phyloP scores from a whole-genome alignment of 108 stramenopile species.

The Cylindrotheca closterium region DNA sequence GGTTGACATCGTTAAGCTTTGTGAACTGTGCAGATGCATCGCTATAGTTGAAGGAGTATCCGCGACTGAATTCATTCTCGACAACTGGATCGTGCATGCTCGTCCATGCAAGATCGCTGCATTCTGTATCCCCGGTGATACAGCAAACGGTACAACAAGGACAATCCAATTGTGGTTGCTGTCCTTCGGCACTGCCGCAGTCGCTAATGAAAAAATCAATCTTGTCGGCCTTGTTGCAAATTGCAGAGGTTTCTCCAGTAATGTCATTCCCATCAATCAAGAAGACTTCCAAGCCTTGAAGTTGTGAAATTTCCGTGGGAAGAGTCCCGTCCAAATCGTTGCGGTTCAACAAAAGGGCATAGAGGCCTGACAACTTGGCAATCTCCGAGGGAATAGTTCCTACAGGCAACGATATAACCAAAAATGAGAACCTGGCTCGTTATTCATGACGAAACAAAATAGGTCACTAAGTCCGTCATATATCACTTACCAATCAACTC shows the following conservation, averaged over 20 bases:
- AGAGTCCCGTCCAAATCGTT: constrained; percentile 20
- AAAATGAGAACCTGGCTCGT: too few relatives aligned
- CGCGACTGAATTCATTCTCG: constrained; percentile 16
- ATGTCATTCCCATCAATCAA: not conserved
- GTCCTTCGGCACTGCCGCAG: constrained; percentile 12
- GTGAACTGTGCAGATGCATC: constrained; percentile 1
- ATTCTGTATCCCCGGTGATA: constrained; percentile 12
- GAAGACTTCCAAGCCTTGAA: not conserved
- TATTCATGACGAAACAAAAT: too few relatives aligned
- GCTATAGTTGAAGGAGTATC: constrained; percentile 13
- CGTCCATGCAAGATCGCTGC: constrained; percentile 27
- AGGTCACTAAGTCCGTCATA: too few relatives aligned
- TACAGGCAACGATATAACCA: too few relatives aligned
- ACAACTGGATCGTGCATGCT: constrained; percentile 14
- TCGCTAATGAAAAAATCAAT: constrained; percentile 11
- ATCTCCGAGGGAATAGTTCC: constrained; percentile 6
- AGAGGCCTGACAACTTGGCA: constrained; percentile 7
- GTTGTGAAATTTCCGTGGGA: constrained; percentile 6
- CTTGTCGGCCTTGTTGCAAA: not conserved
- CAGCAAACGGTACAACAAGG: constrained; percentile 35
- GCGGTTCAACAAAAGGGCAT: constrained; percentile 16
- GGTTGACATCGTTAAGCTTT: not conserved
- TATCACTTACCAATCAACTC: too few relatives aligned
- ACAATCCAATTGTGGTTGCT: constrained; percentile 22
- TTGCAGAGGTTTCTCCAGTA: not conserved